Conservation (phyloP, 371 early-diverging fungal genomes). For the Mucor sp. region DNA sequence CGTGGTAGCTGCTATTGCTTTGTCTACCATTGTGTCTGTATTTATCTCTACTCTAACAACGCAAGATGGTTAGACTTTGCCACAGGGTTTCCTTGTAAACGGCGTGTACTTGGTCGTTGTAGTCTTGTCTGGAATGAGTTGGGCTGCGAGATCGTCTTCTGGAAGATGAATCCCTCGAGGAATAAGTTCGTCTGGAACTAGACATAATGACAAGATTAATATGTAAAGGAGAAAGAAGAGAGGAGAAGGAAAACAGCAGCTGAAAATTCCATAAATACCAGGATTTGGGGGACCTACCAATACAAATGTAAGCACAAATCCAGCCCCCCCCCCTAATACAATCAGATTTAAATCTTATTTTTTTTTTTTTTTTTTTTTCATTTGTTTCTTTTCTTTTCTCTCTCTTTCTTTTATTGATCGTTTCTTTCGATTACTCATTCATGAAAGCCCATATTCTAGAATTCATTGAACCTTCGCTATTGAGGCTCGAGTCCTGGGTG, state of each 20-base stretch:
- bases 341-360: not conserved
- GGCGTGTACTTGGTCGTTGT: constrained; percentile 4
- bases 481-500: constrained; percentile 37
- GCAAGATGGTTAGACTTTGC: not conserved
- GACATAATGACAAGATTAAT: not conserved
- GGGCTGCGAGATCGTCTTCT: constrained; percentile 25
- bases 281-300: not conserved
- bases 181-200: not conserved
- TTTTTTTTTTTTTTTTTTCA: not conserved
- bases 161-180: not conserved
- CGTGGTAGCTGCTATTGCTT: not conserved
- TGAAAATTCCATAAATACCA: not conserved
- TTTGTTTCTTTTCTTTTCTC: constrained; percentile 1
- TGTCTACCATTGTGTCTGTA: not conserved
- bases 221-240: not conserved
- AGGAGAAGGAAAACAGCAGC: not conserved
- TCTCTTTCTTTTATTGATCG: constrained; percentile 1
- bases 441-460: constrained; percentile 11
- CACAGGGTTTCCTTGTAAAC: not conserved
- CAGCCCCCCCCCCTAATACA: constrained; percentile 1
- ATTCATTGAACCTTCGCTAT: constrained; percentile 29
- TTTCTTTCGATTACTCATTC: not conserved
- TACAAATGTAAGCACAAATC: not conserved
- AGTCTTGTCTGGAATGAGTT: not conserved
- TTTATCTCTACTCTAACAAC: not conserved